phyloP scores from a whole-genome alignment of 139 green algal genomes.

The Ettlia oleoabundans region DNA sequence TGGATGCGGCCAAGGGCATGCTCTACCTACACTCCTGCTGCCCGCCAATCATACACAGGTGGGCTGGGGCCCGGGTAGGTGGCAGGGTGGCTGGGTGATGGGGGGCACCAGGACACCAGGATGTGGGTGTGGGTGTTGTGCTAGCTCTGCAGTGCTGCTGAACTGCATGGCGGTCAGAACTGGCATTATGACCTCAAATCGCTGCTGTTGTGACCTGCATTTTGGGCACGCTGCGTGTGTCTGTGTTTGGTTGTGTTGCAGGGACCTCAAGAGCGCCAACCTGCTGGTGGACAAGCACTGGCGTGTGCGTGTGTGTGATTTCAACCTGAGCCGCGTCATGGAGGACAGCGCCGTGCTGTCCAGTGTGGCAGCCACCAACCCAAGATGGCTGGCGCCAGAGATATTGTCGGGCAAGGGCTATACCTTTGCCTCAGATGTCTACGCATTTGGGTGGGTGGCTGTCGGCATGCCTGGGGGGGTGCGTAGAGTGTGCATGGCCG shows the following conservation, averaged over 20 bases:
- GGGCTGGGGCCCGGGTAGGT: background rate
- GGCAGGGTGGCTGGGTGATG: background rate
- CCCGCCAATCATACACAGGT: constrained; percentile 64
- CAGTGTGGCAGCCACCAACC: constrained; percentile 60
- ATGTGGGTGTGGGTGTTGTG: background rate
- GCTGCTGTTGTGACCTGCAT: background rate
- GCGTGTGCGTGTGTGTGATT: constrained; percentile 62
- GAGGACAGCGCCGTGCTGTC: constrained; percentile 56
- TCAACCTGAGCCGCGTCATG: constrained; percentile 65
- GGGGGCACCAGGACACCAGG: background rate
- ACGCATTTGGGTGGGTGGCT: constrained; percentile 55
- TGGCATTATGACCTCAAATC: too few relatives aligned
- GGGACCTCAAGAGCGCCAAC: constrained; percentile 27
- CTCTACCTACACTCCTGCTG: constrained; percentile 63
- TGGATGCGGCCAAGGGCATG: constrained; percentile 70
- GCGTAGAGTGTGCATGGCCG: too few relatives aligned
- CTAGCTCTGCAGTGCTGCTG: background rate
- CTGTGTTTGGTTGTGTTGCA: too few relatives aligned
- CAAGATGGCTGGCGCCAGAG: constrained; percentile 65
- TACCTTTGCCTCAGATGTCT: constrained; percentile 60
- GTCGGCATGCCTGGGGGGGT: too few relatives aligned
- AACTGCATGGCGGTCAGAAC: too few relatives aligned
- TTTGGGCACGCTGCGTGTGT: background rate
- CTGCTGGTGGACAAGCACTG: constrained; percentile 70
- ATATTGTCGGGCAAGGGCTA: constrained; percentile 58